Evolutionary conservation across 164 flowering plant species (phyloP), one percentile per base, ranked within the genome.

Genomic region (Protea cynaroides): DNA sequence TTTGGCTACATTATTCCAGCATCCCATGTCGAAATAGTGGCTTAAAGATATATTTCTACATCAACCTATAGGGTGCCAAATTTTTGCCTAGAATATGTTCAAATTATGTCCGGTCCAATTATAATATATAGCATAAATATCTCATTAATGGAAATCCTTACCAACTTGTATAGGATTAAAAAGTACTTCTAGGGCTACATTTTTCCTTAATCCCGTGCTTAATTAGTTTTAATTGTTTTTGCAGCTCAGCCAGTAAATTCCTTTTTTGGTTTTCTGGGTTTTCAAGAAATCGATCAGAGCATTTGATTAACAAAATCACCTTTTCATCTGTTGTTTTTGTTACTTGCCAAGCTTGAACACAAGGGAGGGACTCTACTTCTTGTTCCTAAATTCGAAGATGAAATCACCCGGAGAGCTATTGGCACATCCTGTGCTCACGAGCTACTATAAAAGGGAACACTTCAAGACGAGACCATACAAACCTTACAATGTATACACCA

Each of bases 371-470:
- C 81, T 89, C 0, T 83, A 82, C 79, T 89, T 89, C 71, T 53
- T 77, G 52, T 89, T 89, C 65, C 59, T 81, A 6, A 89, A 88
- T 61, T 76, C 88, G 0, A 88, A 84, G 53, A 71, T 83, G 0
- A 86, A 71, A 66, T 86, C 96, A 0, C 85, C 92, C 0, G 80
- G 96, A 7, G 96, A 92, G 15, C 77, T 89, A 4, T 58, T 75
- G 55, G 96, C 96, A 3, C 84, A 92, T 0, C 96, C 96, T 1
- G 96, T 86, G 12, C 80, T 89, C 15, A 89, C 96, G 4, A 84
- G 89, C 74, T 85, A 85, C 75, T 89, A 89, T 86, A 82, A 78
- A 52, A 86, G 92, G 63, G 73, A 84, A 25, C 79, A 82, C 4
- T 89, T 86, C 87, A 85, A 79, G 75, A 81, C 58, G 51, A 66